These are phyloP conservation scores for Blastobotrys chiropterorum DNA, from an alignment of 805 yeast species.

Conservation along the genomic window DNA sequence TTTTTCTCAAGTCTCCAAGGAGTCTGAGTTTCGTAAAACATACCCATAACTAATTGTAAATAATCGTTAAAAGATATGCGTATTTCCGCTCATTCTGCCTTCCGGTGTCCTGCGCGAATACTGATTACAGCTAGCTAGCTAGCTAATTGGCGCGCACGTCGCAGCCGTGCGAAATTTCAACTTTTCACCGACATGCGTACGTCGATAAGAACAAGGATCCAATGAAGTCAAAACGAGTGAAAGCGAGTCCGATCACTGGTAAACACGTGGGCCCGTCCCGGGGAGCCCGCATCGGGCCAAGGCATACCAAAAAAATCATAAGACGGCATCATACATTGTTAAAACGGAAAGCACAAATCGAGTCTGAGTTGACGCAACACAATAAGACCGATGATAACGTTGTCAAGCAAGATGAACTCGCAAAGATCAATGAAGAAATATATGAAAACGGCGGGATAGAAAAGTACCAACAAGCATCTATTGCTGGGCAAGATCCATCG, in stretches of 20 bases:
- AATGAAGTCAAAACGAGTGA: not conserved
- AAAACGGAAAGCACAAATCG: conserved; percentile 39
- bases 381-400: conserved; percentile 20
- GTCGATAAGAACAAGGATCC: too few relatives aligned
- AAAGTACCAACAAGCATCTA: conserved; percentile 78
- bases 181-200: too few relatives aligned
- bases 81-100: too few relatives aligned
- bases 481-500: conserved; percentile 67
- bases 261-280: not conserved
- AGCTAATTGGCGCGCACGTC: too few relatives aligned
- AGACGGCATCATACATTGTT: conserved; percentile 69
- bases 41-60: too few relatives aligned
- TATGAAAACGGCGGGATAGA: conserved; percentile 66
- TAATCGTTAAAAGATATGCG: too few relatives aligned
- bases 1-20: not conserved
- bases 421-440: conserved; percentile 56
- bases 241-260: not conserved
- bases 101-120: too few relatives aligned
- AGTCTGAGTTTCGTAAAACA: too few relatives aligned
- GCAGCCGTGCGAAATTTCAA: too few relatives aligned
- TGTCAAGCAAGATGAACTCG: conserved; percentile 30
- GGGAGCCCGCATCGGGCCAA: conserved; percentile 19
- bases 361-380: conserved; percentile 9
- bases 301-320: conserved; percentile 58
- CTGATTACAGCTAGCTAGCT: too few relatives aligned